Evolutionary conservation across 306 rosid species (phyloP), one percentile per base, ranked within the genome.

Genomic region (Heteromeles arbutifolia): DNA sequence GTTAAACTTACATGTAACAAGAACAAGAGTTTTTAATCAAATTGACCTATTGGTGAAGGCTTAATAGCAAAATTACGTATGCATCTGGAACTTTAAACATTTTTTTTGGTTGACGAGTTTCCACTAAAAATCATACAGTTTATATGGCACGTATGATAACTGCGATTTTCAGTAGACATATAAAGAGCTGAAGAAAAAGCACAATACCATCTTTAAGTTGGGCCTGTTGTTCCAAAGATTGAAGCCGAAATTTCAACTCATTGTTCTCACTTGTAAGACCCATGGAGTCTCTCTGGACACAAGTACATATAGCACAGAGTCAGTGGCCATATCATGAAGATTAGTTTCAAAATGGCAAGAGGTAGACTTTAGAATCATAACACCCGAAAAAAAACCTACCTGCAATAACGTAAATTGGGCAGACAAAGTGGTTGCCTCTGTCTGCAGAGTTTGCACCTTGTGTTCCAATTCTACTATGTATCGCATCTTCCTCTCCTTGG

Each of bases 401-500:
- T 92, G 96, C 83, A 88, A 84, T 76, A 84, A 85, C 70, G 93
- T 84, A 75, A 82, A 81, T 75, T 90, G 92, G 14, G 96, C 84
- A 80, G 94, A 92, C 83, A 92, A 77, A 45, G 90, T 84, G 65
- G 94, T 88, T 65, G 96, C 92, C 82, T 92, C 96, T 65, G 97
- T 83, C 91, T 88, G 96, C 82, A 92, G 93, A 68, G 93, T 92
- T 82, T 90, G 97, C 75, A 90, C 96, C 85, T 88, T 92, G 69
- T 88, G 97, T 85, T 92, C 97, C 80, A 92, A 80, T 82, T 92
- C 97, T 68, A 86, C 77, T 73, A 90, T 92, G 84, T 92, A 90
- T 6, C 85, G 88, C 77, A 75, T 82, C 80, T 88, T 88, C 64
- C 96, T 79, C 78, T 92, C 97, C 84, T 92, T 92, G 44, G 97